Conservation (phyloP, 164 flowering plant species). For the Aristolochia californica region DNA sequence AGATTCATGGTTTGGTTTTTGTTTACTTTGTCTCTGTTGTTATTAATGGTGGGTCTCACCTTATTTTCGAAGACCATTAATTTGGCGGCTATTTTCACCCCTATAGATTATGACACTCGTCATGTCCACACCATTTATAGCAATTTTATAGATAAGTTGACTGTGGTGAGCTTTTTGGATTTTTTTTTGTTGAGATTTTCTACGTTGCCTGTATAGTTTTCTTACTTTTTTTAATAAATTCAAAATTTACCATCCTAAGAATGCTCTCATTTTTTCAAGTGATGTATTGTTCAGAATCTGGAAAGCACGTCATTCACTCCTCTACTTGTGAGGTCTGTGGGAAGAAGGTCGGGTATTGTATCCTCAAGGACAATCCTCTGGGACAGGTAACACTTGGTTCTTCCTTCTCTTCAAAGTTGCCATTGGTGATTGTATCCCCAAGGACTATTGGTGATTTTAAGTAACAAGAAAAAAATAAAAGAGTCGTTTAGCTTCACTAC, state of each 20-base stretch:
- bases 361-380: conserved; percentile 84
- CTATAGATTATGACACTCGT: conserved; percentile 78
- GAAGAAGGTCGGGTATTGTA: conserved; percentile 82
- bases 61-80: conserved; percentile 49
- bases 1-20: background rate
- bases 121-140: conserved; percentile 76
- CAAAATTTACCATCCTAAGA: background rate
- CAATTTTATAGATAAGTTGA: conserved; percentile 76
- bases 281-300: conserved; percentile 87
- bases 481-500: background rate
- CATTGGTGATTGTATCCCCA: conserved; percentile 55
- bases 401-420: conserved; percentile 39
- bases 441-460: conserved; percentile 47
- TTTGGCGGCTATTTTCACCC: conserved; percentile 87
- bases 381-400: conserved; percentile 55
- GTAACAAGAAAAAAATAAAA: background rate
- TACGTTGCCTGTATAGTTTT: no score
- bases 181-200: background rate
- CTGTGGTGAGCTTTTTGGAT: conserved; percentile 42
- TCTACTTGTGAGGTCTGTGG: conserved; percentile 98
- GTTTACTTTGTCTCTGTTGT: background rate
- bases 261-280: conserved; percentile 31
- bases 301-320: conserved; percentile 92
- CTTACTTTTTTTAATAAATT: no score
- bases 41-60: no score